Base-by-base conservation (phyloP, 2,329 filamentous ascomycete genomes). In the Fusarium concolor region DNA sequence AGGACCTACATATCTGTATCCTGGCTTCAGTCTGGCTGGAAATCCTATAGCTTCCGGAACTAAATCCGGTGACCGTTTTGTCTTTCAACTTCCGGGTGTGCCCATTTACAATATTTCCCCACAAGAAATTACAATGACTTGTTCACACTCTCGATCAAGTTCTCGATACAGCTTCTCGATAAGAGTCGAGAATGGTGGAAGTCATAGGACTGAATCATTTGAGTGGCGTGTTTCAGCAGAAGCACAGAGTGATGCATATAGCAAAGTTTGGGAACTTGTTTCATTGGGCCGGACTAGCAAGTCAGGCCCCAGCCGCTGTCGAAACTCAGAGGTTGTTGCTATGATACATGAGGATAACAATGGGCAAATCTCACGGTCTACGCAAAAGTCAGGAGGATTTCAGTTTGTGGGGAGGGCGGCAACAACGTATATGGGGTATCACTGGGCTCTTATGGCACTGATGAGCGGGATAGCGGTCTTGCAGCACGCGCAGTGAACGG, bases 231-330 rank as follows among this genome's bases (percentile, higher is more conserved):
- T 28, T 3, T 62, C 68, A 2, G 33, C 59, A 7, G 54, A 53
- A 46, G 46, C 58, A 10, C 58, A 56, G 11, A 63, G 18, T 15
- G 12, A 28, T 10, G 20, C 45, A 12, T 63, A 57, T 2, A 43
- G 18, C 2, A 41, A 29, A 22, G 57, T 60, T 2, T 71, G 68
- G 68, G 62, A 71, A 12, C 68, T 71, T 0, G 33, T 63, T 2
- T 66, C 63, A 0, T 28, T 70, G 0, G 59, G 68, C 2, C 35
- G 39, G 1, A 33, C 10, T 6, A 51, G 44, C 20, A 55, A 18
- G 3, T 43, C 68, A 0, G 14, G 50, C 3, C 63, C 26, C 26
- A 26, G 26, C 26, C 26, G 8, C 8, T 26, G 41, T 0, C 38
- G 55, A 11, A 53, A 53, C 12, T 39, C 47, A 2, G 68, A 71